phyloP scores from a whole-genome alignment of 2,329 filamentous ascomycete genomes.

The Zelopaecilomyces penicillatus region DNA sequence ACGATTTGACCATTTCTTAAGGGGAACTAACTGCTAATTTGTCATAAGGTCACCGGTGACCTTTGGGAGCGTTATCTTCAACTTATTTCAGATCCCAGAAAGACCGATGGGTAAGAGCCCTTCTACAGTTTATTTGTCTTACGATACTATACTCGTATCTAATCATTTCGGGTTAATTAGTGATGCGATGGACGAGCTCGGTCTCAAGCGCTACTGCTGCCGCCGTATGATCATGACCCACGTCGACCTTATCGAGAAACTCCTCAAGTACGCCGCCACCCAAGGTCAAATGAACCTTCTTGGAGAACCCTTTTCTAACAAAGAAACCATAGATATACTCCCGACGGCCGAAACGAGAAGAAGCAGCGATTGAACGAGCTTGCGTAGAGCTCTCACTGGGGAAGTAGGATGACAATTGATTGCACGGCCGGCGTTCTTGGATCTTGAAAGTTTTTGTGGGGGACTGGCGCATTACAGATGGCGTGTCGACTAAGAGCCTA shows the following conservation, averaged over 20 bases:
- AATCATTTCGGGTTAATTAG: slow-evolving; percentile 35
- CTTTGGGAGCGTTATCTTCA: slow-evolving; percentile 94
- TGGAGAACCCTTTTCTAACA: background rate
- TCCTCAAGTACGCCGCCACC: slow-evolving; percentile 63
- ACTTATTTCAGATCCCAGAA: slow-evolving; percentile 65
- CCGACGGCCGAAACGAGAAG: slow-evolving; percentile 55
- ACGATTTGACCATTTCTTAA: background rate
- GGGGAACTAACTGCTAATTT: slow-evolving; percentile 18
- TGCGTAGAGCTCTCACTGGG: slow-evolving; percentile 15
- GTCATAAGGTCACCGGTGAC: slow-evolving; percentile 83
- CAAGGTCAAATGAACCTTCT: no score
- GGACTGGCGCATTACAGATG: slow-evolving; percentile 19
- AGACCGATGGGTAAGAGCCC: slow-evolving; percentile 57
- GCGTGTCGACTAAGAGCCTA: no score
- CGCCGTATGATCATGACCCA: slow-evolving; percentile 99
- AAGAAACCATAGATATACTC: slow-evolving; percentile 42
- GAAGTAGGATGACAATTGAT: slow-evolving; percentile 8
- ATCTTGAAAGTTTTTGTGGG: slow-evolving; percentile 15
- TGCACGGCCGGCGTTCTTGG: slow-evolving; percentile 26
- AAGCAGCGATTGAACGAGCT: slow-evolving; percentile 37
- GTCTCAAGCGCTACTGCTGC: slow-evolving; percentile 94
- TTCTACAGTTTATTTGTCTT: background rate
- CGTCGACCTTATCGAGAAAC: slow-evolving; percentile 96
- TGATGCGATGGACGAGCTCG: slow-evolving; percentile 91
- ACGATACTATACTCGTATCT: background rate